Evolutionary conservation across 352 stramenopile species (phyloP).

Genomic region (Hyaloperonospora arabidopsidis): DNA sequence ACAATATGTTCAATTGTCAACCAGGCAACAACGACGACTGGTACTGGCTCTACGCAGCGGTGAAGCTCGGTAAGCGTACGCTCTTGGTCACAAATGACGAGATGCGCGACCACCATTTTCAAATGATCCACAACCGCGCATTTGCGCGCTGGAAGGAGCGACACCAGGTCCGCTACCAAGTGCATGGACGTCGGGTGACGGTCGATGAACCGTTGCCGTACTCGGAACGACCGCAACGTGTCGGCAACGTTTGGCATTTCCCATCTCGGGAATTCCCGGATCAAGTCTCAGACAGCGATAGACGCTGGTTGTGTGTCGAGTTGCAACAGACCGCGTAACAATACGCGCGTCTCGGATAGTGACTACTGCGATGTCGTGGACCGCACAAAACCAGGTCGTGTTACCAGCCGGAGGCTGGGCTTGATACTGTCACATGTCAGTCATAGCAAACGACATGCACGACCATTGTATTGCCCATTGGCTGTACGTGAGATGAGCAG

Average conservation of each 20-base stretch:
- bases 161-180: constrained; percentile 91
- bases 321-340: constrained; percentile 7
- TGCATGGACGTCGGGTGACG: constrained; percentile 35
- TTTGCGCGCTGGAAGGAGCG: constrained; percentile 96
- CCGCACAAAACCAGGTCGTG: too few relatives aligned
- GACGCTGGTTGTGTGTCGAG: constrained; percentile 45
- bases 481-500: too few relatives aligned
- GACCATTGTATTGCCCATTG: too few relatives aligned
- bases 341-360: neutral
- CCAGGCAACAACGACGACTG: constrained; percentile 98
- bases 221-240: constrained; percentile 48
- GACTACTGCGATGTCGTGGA: too few relatives aligned
- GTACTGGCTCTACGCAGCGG: constrained; percentile 97
- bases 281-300: constrained; percentile 7
- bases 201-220: constrained; percentile 53
- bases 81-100: constrained; percentile 97
- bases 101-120: constrained; percentile 99
- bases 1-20: constrained; percentile 89
- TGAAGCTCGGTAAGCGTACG: constrained; percentile 69
- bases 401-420: too few relatives aligned
- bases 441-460: too few relatives aligned
- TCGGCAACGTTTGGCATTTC: constrained; percentile 67
- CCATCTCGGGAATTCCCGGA: constrained; percentile 14
- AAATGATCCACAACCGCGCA: constrained; percentile 93
- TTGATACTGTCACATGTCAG: too few relatives aligned